Percentiles rank a stretch among this genome's conserved stretches.
phyloP scores from a whole-genome alignment of 371 early-diverging fungal genomes.

The Mortierella sp. region DNA sequence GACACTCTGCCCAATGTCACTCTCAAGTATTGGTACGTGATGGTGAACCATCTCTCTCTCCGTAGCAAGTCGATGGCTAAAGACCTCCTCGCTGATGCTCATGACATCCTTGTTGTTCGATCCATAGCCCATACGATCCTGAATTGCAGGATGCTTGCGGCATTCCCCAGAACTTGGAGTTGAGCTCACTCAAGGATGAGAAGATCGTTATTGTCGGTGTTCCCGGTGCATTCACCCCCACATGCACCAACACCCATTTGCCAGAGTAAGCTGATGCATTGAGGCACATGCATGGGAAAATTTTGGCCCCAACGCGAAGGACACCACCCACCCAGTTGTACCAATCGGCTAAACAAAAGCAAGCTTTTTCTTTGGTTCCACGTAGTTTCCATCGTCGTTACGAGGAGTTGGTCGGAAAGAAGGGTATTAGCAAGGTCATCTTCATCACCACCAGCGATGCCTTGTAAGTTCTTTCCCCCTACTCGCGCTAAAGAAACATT shows the following conservation, averaged over 20 bases:
- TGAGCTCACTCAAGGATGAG: constrained; percentile 73
- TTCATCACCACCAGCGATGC: constrained; percentile 70
- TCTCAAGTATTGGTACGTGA: constrained; percentile 47
- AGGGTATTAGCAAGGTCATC: constrained; percentile 75
- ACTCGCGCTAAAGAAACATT: too few species aligned
- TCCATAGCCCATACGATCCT: constrained; percentile 39
- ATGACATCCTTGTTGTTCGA: not conserved
- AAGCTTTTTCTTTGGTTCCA: too few species aligned
- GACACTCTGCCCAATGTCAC: constrained; percentile 45
- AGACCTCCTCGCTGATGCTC: too few species aligned
- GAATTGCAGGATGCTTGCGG: constrained; percentile 48
- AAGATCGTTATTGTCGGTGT: constrained; percentile 82
- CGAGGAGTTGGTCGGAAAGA: constrained; percentile 66
- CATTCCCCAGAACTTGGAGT: constrained; percentile 39
- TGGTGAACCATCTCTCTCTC: too few species aligned
- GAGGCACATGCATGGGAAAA: too few species aligned
- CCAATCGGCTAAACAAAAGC: not conserved
- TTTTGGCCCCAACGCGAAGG: not conserved
- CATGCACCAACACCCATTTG: constrained; percentile 79
- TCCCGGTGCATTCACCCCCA: constrained; percentile 78
- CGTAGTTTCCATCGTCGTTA: constrained; percentile 56
- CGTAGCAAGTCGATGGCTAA: too few species aligned
- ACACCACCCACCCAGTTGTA: too few species aligned
- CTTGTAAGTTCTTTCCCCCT: constrained; percentile 53
- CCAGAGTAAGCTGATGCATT: constrained; percentile 69